Base-by-base conservation (phyloP, 345 rosid genomes). In the Brassica rapa region DNA sequence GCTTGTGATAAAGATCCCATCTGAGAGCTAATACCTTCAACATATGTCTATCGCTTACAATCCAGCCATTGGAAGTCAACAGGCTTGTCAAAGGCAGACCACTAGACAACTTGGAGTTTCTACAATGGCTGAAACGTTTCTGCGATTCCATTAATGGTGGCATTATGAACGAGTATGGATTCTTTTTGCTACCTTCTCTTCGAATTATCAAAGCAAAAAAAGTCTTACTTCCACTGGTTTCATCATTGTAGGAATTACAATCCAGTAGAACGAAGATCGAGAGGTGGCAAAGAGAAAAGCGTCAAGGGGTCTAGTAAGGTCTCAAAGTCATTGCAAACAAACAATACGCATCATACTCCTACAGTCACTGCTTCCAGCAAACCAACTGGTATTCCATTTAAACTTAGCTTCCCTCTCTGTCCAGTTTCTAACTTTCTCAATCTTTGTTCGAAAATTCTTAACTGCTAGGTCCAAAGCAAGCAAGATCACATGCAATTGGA, bases 61-160 rank as follows among this genome's bases (percentile, higher is more conserved):
- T 66, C 53, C 85, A 94, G 98, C 94, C 91, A 73, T 55, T 95
- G 77, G 99, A 95, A 86, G 99, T 95, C 73, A 91, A 89, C 77
- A 89, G 86, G 84, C 97, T 95, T 69, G 88, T 95, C 57, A 95
- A 95, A 84, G 97, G 96, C 55, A 84, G 97, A 39, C 93, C 98
- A 66, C 80, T 95, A 87, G 98, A 95, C 90, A 95, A 95, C 82
- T 86, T 95, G 93, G 99, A 95, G 88, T 93, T 93, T 84, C 81
- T 93, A 59, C 99, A 95, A 59, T 95, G 99, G 99, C 86, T 95
- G 68, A 95, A 91, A 82, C 89, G 97, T 9, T 93, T 91, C 71
- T 95, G 99, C 75, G 99, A 95, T 85, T 93, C 99, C 43, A 82
- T 93, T 2, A 95, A 95, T 80, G 97, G 98, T 32, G 99, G 99